Conservation (phyloP, 1,284 basidiomycete genomes). For the Waitea zeae region DNA sequence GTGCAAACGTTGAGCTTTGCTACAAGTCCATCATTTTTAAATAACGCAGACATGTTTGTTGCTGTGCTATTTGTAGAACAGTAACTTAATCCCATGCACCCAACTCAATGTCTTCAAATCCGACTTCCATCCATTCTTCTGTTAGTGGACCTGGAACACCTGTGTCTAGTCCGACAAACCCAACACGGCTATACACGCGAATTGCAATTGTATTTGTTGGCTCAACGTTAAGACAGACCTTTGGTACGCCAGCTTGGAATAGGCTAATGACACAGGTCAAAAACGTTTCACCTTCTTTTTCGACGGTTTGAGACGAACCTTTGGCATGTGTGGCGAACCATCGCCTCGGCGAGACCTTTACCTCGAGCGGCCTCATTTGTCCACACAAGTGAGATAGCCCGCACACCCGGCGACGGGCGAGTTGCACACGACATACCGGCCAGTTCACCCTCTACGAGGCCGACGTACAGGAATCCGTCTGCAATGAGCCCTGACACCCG, state of each 20-base stretch:
- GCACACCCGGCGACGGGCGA: background rate
- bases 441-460: background rate
- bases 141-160: background rate
- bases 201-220: background rate
- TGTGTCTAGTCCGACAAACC: background rate
- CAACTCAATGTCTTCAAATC: background rate
- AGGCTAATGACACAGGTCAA: background rate
- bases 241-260: background rate
- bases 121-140: background rate
- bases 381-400: background rate
- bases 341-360: background rate
- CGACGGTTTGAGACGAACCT: too few relatives aligned
- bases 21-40: too few relatives aligned
- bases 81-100: too few relatives aligned
- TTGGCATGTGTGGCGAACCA: too few relatives aligned
- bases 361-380: background rate
- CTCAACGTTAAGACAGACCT: background rate
- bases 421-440: background rate
- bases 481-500: background rate
- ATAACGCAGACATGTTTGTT: too few relatives aligned
- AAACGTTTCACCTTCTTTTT: too few relatives aligned
- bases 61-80: too few relatives aligned
- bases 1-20: too few relatives aligned
- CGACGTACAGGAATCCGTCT: background rate
- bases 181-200: background rate